These are phyloP conservation scores for Fusarium irregulare DNA, from an alignment of 2,329 filamentous ascomycete species.

Conservation along the genomic window DNA sequence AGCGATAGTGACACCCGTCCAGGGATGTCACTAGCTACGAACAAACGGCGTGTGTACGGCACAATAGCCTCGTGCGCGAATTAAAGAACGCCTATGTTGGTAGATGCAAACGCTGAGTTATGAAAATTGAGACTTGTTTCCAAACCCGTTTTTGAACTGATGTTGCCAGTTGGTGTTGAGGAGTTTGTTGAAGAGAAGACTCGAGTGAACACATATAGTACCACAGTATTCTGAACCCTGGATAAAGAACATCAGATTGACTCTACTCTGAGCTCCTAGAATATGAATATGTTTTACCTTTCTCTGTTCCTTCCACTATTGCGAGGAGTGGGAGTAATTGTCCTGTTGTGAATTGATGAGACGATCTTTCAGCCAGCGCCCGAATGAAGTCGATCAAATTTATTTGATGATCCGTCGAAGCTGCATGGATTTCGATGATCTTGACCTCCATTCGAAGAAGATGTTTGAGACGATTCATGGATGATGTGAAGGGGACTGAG, in stretches of 20 bases:
- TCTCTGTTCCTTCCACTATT: background rate
- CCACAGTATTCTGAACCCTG: background rate
- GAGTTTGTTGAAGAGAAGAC: background rate
- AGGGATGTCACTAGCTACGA: background rate
- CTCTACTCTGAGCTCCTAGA: background rate
- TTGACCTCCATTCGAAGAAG: background rate
- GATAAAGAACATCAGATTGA: background rate
- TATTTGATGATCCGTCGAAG: background rate
- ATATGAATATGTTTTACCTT: background rate
- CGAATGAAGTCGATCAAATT: background rate
- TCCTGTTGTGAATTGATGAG: background rate
- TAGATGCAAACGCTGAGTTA: background rate
- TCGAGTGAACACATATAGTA: background rate
- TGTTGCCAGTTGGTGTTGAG: background rate
- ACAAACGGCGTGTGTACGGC: background rate
- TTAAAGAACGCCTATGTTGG: no score
- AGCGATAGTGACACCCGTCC: background rate
- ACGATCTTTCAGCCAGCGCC: background rate
- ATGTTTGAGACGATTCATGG: background rate
- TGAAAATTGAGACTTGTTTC: background rate
- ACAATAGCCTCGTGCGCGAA: background rate
- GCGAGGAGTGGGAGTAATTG: background rate
- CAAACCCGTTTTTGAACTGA: background rate
- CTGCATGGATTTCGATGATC: no score
- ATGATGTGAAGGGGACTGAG: background rate